A percentile compares a stretch with the other conserved stretches of the same genome.
Evolutionary conservation across 148 eudicot genomes (phyloP).

Genomic region (Chenopodium album): DNA sequence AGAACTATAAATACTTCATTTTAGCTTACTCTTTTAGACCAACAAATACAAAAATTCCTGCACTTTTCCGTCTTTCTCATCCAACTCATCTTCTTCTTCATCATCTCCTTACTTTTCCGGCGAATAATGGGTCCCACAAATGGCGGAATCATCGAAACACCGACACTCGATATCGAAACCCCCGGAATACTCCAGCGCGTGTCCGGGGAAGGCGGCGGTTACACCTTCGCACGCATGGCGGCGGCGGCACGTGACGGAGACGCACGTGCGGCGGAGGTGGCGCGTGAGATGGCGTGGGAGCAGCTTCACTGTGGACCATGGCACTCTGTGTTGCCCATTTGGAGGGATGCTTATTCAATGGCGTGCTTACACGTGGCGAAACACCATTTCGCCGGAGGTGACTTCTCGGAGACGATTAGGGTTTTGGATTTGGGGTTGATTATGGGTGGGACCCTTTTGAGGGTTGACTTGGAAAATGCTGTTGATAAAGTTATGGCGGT

Average conservation of each 20-base stretch:
- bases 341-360: slow-evolving; percentile 94
- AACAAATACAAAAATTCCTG: too few species aligned
- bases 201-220: slow-evolving; percentile 81
- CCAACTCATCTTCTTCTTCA: background rate
- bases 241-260: slow-evolving; percentile 43
- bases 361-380: slow-evolving; percentile 78
- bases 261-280: slow-evolving; percentile 74
- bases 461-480: slow-evolving; percentile 52
- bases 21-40: background rate
- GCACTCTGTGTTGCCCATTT: slow-evolving; percentile 70
- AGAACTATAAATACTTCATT: background rate
- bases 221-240: slow-evolving; percentile 61
- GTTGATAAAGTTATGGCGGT: slow-evolving; percentile 38
- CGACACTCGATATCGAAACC: slow-evolving; percentile 40
- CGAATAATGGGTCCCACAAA: slow-evolving; percentile 12
- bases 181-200: slow-evolving; percentile 44
- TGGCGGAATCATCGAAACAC: slow-evolving; percentile 37
- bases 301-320: slow-evolving; percentile 95
- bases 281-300: slow-evolving; percentile 99
- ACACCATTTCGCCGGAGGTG: slow-evolving; percentile 35
- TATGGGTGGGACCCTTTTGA: slow-evolving; percentile 74
- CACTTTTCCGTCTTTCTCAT: background rate
- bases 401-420: slow-evolving; percentile 49
- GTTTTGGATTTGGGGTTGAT: slow-evolving; percentile 84
- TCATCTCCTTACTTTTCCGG: background rate